A percentile compares a stretch with the other conserved stretches of the same genome.
phyloP scores from a whole-genome alignment of 106 monocot genomes.

The Chionographis japonica region DNA sequence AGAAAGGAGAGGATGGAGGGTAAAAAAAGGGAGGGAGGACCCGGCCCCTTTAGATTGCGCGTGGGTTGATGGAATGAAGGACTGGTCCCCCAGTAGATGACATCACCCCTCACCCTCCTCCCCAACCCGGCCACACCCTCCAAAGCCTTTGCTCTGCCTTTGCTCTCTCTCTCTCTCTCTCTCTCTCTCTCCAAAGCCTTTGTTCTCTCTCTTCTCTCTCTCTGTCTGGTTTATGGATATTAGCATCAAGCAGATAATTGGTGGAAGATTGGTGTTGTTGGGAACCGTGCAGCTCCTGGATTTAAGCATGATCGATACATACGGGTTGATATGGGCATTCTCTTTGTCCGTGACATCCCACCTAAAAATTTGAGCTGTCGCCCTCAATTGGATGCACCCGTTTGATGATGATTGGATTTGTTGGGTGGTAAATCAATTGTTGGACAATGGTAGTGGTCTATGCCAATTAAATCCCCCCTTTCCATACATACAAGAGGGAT shows the following conservation, averaged over 20 bases:
- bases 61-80: constrained; percentile 50
- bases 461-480: too few species aligned
- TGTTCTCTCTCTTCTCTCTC: neutral
- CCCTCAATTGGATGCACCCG: constrained; percentile 6
- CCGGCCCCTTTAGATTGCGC: constrained; percentile 33
- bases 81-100: constrained; percentile 19
- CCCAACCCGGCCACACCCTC: neutral
- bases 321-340: neutral
- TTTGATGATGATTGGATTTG: constrained; percentile 14
- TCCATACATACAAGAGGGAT: neutral
- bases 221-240: neutral
- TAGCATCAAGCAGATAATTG: constrained; percentile 16
- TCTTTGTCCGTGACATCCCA: constrained; percentile 1
- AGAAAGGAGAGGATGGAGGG: constrained; percentile 20
- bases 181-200: neutral
- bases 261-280: constrained; percentile 5
- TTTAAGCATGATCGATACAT: neutral
- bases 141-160: neutral
- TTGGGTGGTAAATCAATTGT: constrained; percentile 1
- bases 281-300: constrained; percentile 8
- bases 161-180: neutral
- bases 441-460: neutral
- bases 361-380: constrained; percentile 1
- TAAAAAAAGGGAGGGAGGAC: constrained; percentile 26
- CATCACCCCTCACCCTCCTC: constrained; percentile 19